Evolutionary conservation across 164 flowering plant species (phyloP), one percentile per base, ranked within the genome.

Genomic region (Sedum album): DNA sequence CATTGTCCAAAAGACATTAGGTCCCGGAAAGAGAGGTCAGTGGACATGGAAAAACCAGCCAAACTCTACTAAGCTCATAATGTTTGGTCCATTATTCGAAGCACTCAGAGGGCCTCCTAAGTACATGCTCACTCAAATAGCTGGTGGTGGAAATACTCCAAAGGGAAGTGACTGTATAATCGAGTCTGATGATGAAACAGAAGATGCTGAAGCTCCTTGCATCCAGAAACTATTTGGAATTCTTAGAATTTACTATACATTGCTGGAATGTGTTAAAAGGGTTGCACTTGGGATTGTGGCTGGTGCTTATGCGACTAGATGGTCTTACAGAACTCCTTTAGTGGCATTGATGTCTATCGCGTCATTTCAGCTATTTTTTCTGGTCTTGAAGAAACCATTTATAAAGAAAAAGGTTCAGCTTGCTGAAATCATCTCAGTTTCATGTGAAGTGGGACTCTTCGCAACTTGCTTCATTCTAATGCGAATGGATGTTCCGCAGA

Each of bases 171-270:
- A 80, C 31, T 76, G 76, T 0, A 91, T 93, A 73, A 91, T 93
- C 48, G 87, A 85, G 38, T 91, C 98, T 0, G 98, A 93, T 63
- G 98, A 93, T 73, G 98, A 93, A n/a, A 93, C 85, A 35, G 98
- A 93, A 77, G 98, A 91, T 76, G 98, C 98, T n/a, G 97, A 89
- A 74, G 97, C 98, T 42, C 94, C 98, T 14, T 82, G 82, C 66
- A 81, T 93, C 38, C 97, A 93, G 69, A 93, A 87, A 72, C 46
- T 93, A 46, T 93, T 89, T 67, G 98, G 98, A 3, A 86, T 91
- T 68, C 86, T 93, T 0, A 79, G 98, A 72, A 93, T 93, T 65
- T 93, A 91, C 80, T 91, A 88, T 35, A 41, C 89, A 2, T 55
- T 91, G 18, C 79, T 94, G 18, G 97, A 88, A 72, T 78, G 77